phyloP scores from a whole-genome alignment of 73 alveolate genomes.

The Halteria grandinella region DNA sequence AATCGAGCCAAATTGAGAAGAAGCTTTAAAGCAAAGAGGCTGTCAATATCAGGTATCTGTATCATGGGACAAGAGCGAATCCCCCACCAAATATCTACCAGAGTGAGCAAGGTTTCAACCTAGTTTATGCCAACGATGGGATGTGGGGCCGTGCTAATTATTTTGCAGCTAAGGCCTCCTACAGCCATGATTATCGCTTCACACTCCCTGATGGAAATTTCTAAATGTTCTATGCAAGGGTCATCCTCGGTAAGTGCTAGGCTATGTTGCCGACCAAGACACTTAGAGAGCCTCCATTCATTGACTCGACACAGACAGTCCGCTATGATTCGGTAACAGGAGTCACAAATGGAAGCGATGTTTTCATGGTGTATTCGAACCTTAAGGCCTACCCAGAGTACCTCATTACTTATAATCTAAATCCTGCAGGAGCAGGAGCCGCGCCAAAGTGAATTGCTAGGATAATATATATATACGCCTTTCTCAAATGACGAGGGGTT shows the following conservation, averaged over 20 bases:
- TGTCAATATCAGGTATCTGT: no score
- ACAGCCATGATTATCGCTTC: conserved; percentile 9
- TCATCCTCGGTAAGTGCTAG: conserved; percentile 17
- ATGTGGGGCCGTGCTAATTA: conserved; percentile 67
- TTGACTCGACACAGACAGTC: background rate
- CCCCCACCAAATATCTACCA: conserved; percentile 2
- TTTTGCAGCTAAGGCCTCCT: conserved; percentile 45
- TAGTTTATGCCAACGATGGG: conserved; percentile 48
- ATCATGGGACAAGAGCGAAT: conserved; percentile 44
- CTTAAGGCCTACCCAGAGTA: conserved; percentile 62
- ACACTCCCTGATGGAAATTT: background rate
- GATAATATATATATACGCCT: no score
- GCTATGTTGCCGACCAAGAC: background rate
- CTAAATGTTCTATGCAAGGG: conserved; percentile 33
- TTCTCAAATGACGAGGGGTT: no score
- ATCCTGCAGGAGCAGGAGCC: no score
- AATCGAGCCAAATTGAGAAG: background rate
- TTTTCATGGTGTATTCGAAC: conserved; percentile 55
- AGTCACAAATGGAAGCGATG: conserved; percentile 30
- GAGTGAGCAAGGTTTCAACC: conserved; percentile 57
- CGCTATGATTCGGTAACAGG: conserved; percentile 53
- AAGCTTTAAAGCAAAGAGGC: no score
- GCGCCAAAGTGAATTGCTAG: no score
- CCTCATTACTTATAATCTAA: conserved; percentile 58
- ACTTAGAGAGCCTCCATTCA: conserved; percentile 43